phyloP scores from a whole-genome alignment of 2,329 filamentous ascomycete genomes.

The Beauveria pseudobassiana region DNA sequence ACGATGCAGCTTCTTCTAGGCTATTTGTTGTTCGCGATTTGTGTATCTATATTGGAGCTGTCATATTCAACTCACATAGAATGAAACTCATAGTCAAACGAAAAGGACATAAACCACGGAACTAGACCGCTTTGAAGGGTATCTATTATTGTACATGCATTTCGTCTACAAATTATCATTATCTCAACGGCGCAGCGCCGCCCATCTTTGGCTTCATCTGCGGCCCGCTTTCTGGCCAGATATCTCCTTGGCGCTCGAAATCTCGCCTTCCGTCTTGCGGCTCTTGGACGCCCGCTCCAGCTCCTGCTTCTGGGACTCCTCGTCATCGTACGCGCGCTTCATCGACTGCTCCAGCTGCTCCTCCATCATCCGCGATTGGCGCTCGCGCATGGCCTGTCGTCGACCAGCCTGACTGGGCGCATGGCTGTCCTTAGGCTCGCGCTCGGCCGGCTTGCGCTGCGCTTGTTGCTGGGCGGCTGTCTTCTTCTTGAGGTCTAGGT shows the following conservation, averaged over 20 bases:
- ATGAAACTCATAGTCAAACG: background rate
- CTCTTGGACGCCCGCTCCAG: constrained; percentile 64
- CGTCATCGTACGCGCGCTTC: constrained; percentile 63
- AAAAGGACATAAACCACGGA: background rate
- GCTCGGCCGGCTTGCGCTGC: constrained; percentile 20
- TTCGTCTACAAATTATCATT: background rate
- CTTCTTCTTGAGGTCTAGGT: constrained; percentile 59
- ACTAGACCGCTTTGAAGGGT: constrained; percentile 17
- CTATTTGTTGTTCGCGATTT: background rate
- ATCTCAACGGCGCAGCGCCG: constrained; percentile 19
- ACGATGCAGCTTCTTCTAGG: background rate
- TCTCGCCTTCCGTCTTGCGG: constrained; percentile 68
- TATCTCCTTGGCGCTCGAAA: constrained; percentile 77
- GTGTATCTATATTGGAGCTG: constrained; percentile 1
- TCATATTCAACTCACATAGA: background rate
- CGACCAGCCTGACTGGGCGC: constrained; percentile 35
- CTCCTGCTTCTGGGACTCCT: constrained; percentile 55
- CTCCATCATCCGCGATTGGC: constrained; percentile 73
- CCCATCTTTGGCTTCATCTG: constrained; percentile 58
- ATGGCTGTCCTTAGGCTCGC: constrained; percentile 27
- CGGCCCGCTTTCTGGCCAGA: constrained; percentile 66
- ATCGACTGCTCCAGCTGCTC: constrained; percentile 66
- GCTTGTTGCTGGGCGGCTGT: constrained; percentile 23
- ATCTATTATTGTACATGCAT: constrained; percentile 18
- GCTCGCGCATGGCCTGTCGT: constrained; percentile 62